phyloP scores from a whole-genome alignment of 2,329 filamentous ascomycete genomes.

The Westerdykella aurantiaca region DNA sequence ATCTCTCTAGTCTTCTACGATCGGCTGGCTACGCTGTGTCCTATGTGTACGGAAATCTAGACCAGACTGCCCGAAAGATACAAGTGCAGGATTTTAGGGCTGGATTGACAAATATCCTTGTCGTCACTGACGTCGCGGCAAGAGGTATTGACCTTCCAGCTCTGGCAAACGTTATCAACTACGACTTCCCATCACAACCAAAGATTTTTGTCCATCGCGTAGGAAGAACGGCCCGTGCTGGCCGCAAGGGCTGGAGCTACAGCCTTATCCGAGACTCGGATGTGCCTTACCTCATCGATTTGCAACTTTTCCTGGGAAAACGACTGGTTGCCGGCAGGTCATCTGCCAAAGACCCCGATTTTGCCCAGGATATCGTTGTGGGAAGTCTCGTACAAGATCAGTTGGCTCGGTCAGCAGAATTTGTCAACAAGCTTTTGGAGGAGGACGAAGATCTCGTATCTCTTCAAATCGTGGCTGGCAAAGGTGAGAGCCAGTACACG shows the following conservation, averaged over 20 bases:
- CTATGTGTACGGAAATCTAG: slow-evolving; percentile 89
- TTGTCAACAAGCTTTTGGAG: slow-evolving; percentile 70
- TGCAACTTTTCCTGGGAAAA: slow-evolving; percentile 90
- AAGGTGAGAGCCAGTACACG: slow-evolving; percentile 90
- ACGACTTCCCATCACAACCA: slow-evolving; percentile 92
- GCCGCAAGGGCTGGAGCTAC: slow-evolving; percentile 88
- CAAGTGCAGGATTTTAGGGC: slow-evolving; percentile 86
- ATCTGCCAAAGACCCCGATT: slow-evolving; percentile 56
- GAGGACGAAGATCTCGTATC: slow-evolving; percentile 68
- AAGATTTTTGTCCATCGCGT: slow-evolving; percentile 97
- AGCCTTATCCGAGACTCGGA: slow-evolving; percentile 84
- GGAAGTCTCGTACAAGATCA: slow-evolving; percentile 68
- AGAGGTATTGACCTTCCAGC: slow-evolving; percentile 97
- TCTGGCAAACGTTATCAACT: slow-evolving; percentile 96
- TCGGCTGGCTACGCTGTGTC: slow-evolving; percentile 82
- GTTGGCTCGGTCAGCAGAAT: slow-evolving; percentile 72
- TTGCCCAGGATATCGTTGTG: slow-evolving; percentile 75
- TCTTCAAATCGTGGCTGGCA: slow-evolving; percentile 67
- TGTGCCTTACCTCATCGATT: slow-evolving; percentile 83
- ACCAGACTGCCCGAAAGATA: slow-evolving; percentile 86
- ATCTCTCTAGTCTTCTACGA: slow-evolving; percentile 73
- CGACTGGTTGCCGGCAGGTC: slow-evolving; percentile 70
- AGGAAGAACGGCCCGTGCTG: slow-evolving; percentile 90
- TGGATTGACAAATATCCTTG: slow-evolving; percentile 80
- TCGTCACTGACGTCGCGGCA: slow-evolving; percentile 94